Base-by-base conservation (phyloP, 2,329 filamentous ascomycete species). In the Phialophora tarda region DNA sequence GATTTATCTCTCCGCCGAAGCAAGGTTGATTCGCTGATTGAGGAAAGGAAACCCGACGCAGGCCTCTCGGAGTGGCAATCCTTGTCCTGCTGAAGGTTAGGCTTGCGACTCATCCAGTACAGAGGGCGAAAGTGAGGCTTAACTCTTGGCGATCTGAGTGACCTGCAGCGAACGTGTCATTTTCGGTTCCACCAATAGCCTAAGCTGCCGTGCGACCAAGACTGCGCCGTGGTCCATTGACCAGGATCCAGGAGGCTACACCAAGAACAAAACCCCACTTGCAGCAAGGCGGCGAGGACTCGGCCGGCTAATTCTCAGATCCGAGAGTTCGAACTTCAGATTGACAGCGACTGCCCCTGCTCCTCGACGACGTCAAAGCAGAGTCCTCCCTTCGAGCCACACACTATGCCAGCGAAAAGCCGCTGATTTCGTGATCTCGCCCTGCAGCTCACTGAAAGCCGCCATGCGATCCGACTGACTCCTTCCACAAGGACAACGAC, bases 131-230 rank as follows among this genome's bases (percentile, higher is more conserved):
- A 44, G 62, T 62, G 65, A 68, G 59, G 66, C 66, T 65, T 62
- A 54, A 55, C 21, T 34, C 34, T 50, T 48, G 65, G 53, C 61
- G 51, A 67, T 67, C 60, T 60, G 26, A 6, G 28, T 21, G 26
- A 60, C 53, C 48, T 26, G 50, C 41, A 68, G 55, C 54, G 66
- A 68, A 68, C 66, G 54, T 65, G 66, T 68, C 66, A 63, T 60
- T 68, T 61, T 54, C 14, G 48, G 59, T n/a, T 30, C 10, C 59
- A 53, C 50, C 59, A 56, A 60, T 57, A 48, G 58, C 58, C 21
- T 62, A 56, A 51, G 32, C 56, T 63, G 59, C 56, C 5, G 66
- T 68, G 55, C 34, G 47, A 67, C 51, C 10, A 8, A 12, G 8
- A 24, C 8, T 5, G 48, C 47, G 48, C 55, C 51, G 65, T 28